These are phyloP conservation scores for Spergularia bocconei DNA, from an alignment of 148 eudicot species.

Conservation along the genomic window DNA sequence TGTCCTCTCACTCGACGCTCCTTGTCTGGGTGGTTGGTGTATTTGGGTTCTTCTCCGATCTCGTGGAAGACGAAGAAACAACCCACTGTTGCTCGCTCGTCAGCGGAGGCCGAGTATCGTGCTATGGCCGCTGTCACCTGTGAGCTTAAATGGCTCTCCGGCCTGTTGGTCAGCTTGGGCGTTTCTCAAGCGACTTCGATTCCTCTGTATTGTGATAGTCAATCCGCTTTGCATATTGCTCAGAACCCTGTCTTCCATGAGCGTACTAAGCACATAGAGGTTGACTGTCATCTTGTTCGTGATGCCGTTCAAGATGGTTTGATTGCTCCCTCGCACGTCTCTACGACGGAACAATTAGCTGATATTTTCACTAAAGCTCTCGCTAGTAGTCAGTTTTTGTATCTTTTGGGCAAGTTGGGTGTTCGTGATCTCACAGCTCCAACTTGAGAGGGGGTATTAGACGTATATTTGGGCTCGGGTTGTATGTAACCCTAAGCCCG, in stretches of 20 bases:
- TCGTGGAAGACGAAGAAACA: conserved; percentile 11
- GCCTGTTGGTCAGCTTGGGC: neutral
- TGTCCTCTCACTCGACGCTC: neutral
- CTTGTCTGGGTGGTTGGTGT: neutral
- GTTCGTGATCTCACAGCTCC: too few relatives aligned
- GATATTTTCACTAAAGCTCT: neutral
- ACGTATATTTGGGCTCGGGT: too few relatives aligned
- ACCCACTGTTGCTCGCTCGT: neutral
- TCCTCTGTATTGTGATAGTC: neutral
- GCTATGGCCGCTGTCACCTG: neutral
- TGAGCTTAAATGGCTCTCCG: neutral
- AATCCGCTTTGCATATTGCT: neutral
- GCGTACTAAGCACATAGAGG: neutral
- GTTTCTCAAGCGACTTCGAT: neutral
- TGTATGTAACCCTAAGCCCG: too few relatives aligned
- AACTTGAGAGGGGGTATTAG: too few relatives aligned
- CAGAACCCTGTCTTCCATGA: neutral
- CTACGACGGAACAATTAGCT: neutral
- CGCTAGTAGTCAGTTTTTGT: neutral
- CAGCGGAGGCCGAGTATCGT: neutral
- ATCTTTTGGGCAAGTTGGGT: too few relatives aligned
- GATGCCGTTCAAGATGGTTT: neutral
- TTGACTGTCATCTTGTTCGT: neutral
- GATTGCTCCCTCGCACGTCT: neutral
- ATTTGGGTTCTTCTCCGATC: neutral